Percentiles rank a stretch among this genome's conserved stretches.
These are phyloP conservation scores for Neoboletus subvelutipes DNA, from an alignment of 768 basidiomycete species.

Conservation along the genomic window DNA sequence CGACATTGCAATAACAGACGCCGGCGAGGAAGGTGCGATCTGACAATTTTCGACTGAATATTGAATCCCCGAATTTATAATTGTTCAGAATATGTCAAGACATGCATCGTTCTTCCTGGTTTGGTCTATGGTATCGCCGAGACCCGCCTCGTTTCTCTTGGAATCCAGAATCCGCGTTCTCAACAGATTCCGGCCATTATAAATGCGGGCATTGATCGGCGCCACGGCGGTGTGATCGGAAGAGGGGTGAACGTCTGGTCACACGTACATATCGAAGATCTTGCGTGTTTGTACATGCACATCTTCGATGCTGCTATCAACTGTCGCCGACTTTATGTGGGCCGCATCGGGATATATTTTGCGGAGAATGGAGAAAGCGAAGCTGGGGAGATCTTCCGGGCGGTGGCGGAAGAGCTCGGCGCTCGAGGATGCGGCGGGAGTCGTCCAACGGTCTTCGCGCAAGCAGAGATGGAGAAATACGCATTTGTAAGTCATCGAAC, in stretches of 20 bases:
- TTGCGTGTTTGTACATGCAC: conserved; percentile 41
- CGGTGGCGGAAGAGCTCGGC: conserved; percentile 40
- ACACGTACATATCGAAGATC: conserved; percentile 56
- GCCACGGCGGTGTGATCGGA: conserved; percentile 54
- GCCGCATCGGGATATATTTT: conserved; percentile 52
- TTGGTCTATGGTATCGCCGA: conserved; percentile 60
- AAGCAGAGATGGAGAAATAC: conserved; percentile 16
- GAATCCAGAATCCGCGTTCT: conserved; percentile 53
- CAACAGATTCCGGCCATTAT: conserved; percentile 52
- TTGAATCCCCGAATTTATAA: background rate
- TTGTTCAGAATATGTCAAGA: conserved; percentile 49
- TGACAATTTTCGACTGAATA: background rate
- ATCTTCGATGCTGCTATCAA: conserved; percentile 40
- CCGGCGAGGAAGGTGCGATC: conserved; percentile 44
- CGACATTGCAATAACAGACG: conserved; percentile 47
- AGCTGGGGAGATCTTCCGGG: conserved; percentile 41
- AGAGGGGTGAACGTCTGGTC: conserved; percentile 60
- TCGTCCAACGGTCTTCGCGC: conserved; percentile 43
- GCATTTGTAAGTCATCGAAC: conserved; percentile 14
- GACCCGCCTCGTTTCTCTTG: conserved; percentile 47
- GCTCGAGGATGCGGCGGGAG: conserved; percentile 8
- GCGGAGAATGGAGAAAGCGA: conserved; percentile 51
- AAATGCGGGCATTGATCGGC: conserved; percentile 43
- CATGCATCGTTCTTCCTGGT: conserved; percentile 50
- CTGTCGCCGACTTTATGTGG: conserved; percentile 13